Percentiles rank a stretch among this genome's conserved stretches.
Conservation (phyloP, 2,329 filamentous ascomycete species). For the Fusarium dlaminii region DNA sequence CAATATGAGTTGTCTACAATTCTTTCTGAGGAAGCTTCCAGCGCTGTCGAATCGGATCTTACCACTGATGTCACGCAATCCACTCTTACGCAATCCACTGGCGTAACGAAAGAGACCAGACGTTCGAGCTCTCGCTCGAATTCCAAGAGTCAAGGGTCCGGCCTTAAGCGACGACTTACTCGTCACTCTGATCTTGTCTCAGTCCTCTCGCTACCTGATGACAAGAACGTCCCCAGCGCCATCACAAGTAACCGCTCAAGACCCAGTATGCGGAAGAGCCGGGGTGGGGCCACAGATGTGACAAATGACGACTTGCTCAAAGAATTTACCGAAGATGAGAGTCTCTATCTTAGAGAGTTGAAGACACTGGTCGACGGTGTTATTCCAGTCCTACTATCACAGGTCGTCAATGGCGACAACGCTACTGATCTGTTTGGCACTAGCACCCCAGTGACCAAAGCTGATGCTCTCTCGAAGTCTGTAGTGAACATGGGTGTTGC, state of each 20-base stretch:
- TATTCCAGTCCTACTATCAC: constrained; percentile 88
- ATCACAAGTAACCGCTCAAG: constrained; percentile 78
- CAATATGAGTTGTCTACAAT: constrained; percentile 67
- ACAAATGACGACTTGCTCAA: constrained; percentile 80
- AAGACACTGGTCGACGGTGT: constrained; percentile 95
- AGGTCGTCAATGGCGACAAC: constrained; percentile 77
- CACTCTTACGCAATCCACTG: constrained; percentile 64
- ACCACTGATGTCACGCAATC: constrained; percentile 63
- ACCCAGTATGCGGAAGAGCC: constrained; percentile 79
- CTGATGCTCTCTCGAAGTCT: constrained; percentile 76
- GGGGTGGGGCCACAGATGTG: constrained; percentile 71
- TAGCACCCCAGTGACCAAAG: constrained; percentile 60
- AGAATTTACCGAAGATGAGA: constrained; percentile 85
- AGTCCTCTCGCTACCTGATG: constrained; percentile 79
- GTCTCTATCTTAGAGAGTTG: constrained; percentile 88
- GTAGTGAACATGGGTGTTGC: constrained; percentile 95
- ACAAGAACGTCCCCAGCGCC: constrained; percentile 64
- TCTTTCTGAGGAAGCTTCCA: constrained; percentile 60
- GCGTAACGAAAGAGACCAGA: constrained; percentile 57
- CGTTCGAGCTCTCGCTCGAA: constrained; percentile 52
- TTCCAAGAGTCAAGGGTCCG: constrained; percentile 56
- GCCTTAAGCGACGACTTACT: constrained; percentile 79
- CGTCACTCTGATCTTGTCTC: constrained; percentile 96
- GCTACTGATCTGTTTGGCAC: constrained; percentile 74
- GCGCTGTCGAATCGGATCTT: constrained; percentile 59